Evolutionary conservation across 2,329 filamentous ascomycete species (phyloP).

Genomic region (Claviceps pusilla): DNA sequence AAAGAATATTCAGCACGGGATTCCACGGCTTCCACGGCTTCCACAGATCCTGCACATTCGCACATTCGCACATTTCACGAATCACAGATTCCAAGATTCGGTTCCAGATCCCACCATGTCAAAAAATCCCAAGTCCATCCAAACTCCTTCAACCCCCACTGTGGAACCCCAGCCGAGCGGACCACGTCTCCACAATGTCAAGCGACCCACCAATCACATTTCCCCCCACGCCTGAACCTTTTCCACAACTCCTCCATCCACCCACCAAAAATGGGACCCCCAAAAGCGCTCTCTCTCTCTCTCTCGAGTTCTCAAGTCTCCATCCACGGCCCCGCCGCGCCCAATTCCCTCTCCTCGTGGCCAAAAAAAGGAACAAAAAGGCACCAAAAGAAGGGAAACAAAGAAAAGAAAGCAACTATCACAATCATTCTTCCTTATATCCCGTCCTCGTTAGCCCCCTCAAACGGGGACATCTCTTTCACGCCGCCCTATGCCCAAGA

Average conservation of each 20-base stretch:
- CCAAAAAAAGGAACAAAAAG: too few species aligned
- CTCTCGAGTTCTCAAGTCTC: not conserved
- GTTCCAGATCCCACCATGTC: too few species aligned
- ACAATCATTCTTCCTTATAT: too few species aligned
- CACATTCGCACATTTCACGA: too few species aligned
- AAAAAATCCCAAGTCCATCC: not conserved
- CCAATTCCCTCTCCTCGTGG: not conserved
- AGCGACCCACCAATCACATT: not conserved
- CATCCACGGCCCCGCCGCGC: not conserved
- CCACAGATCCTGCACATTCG: too few species aligned
- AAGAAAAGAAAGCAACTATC: not conserved
- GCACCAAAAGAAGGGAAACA: not conserved
- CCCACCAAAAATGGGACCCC: not conserved
- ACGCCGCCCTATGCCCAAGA: too few species aligned
- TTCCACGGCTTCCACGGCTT: too few species aligned
- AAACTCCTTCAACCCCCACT: not conserved
- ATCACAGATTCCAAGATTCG: too few species aligned
- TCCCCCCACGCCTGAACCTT: not conserved
- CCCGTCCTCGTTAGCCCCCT: too few species aligned
- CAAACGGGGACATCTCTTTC: too few species aligned
- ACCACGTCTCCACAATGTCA: not conserved
- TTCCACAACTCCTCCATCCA: not conserved
- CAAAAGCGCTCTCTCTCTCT: not conserved
- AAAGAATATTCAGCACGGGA: too few species aligned
- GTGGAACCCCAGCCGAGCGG: not conserved